phyloP scores from a whole-genome alignment of 78 protist species.

The Emiliania huxleyi region DNA sequence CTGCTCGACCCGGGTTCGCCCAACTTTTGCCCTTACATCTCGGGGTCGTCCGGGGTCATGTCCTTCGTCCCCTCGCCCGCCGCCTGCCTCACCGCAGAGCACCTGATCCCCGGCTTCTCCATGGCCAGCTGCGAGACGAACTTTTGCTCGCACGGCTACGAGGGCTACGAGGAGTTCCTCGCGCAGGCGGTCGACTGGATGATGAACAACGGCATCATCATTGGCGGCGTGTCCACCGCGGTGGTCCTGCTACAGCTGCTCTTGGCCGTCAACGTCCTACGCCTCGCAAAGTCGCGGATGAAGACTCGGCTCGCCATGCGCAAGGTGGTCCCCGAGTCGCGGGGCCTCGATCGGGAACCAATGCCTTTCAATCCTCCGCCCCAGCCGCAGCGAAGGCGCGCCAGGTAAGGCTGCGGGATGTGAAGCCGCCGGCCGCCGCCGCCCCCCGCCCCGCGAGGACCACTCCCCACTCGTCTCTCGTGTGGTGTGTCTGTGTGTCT shows the following conservation, averaged over 20 bases:
- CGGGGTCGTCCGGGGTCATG: neutral
- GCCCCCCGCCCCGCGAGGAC: no score
- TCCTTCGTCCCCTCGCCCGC: neutral
- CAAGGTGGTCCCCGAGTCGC: no score
- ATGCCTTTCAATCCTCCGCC: no score
- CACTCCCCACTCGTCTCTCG: no score
- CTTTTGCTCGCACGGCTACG: neutral
- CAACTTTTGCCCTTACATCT: neutral
- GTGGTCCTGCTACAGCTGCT: neutral
- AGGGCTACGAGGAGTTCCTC: neutral
- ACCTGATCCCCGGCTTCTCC: neutral
- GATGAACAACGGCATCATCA: neutral
- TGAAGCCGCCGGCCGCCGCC: no score
- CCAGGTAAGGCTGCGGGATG: no score
- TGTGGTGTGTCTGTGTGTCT: no score
- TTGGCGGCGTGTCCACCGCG: neutral
- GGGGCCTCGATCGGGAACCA: no score
- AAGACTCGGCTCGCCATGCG: no score
- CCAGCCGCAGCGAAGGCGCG: no score
- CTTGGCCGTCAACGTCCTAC: neutral
- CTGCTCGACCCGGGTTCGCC: neutral
- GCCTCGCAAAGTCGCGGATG: neutral
- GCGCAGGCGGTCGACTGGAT: neutral
- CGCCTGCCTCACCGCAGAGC: neutral
- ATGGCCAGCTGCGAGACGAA: neutral